A percentile compares a stretch with the other conserved stretches of the same genome.
phyloP scores from a whole-genome alignment of 495 filamentous ascomycete species.

The Lophiostoma macrostomum region DNA sequence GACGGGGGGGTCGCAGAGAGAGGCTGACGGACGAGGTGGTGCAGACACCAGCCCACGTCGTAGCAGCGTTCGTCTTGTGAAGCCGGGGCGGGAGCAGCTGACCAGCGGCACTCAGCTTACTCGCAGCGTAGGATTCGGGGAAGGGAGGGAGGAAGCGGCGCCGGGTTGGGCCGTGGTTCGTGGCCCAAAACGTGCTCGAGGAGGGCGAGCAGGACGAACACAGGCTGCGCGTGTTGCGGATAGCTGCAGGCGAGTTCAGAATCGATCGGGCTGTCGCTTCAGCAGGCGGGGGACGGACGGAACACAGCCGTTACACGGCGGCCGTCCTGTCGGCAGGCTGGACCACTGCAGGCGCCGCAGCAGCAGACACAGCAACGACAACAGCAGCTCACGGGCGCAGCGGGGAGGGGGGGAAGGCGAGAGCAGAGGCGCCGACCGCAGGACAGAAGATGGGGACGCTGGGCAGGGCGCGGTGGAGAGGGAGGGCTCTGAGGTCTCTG shows the following conservation, averaged over 20 bases:
- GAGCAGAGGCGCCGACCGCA: too few relatives aligned
- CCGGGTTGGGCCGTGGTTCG: slow-evolving; percentile 7
- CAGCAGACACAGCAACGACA: not conserved
- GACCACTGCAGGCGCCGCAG: not conserved
- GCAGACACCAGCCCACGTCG: slow-evolving; percentile 17
- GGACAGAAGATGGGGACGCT: too few relatives aligned
- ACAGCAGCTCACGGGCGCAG: too few relatives aligned
- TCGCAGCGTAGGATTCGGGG: not conserved
- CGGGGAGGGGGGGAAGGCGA: too few relatives aligned
- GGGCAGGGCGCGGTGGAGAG: too few relatives aligned
- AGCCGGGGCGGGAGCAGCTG: slow-evolving; percentile 19
- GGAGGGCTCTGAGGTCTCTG: too few relatives aligned
- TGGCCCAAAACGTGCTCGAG: slow-evolving; percentile 21
- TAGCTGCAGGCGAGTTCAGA: slow-evolving; percentile 15
- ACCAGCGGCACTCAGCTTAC: slow-evolving; percentile 23
- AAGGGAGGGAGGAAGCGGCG: not conserved
- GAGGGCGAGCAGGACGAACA: slow-evolving; percentile 1
- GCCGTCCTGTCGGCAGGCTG: not conserved
- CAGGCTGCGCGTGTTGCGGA: slow-evolving; percentile 22
- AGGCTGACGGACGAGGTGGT: slow-evolving; percentile 1
- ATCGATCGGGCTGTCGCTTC: slow-evolving; percentile 11
- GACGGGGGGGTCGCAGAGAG: not conserved
- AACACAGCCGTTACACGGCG: slow-evolving; percentile 1
- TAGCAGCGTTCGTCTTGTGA: slow-evolving; percentile 5
- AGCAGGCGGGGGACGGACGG: slow-evolving; percentile 2